Base-by-base conservation (phyloP, 2,329 filamentous ascomycete species). In the Fusarium longipes region DNA sequence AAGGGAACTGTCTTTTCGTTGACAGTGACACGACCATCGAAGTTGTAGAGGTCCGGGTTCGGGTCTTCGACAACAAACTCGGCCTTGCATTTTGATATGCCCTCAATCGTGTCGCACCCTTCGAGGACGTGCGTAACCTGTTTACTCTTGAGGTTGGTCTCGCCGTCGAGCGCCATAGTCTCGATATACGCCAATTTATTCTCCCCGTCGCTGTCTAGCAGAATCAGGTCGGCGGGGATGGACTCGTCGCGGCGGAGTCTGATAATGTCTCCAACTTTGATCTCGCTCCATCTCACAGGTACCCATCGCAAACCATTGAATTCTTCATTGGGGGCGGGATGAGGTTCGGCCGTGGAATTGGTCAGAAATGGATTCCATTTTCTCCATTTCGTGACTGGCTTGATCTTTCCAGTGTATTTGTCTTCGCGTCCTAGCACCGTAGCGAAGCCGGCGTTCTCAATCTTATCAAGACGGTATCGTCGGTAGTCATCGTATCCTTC, bases 401-500 rank as follows among this genome's bases (percentile, higher is more conserved):
- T 72, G 5, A 71, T 24, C 24, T 74, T 73, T 49, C 71, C 74
- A 1, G 75, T 74, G 22, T 76, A 75, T 25, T 73, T 75, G 33
- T 82, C 75, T 52, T 78, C 70, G 12, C 74, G 72, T n/a, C 78
- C 79, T 22, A 86, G 73, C 4, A 84, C 80, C 3, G 80, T 84
- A 1, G 81, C 81, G 11, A 80, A 77, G 47, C 82, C 80, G 5
- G 84, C 83, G 74, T 97, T 97, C 77, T 97, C 93, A 22, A 91
- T 86, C 72, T 90, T 93, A 74, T 97, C 93, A 44, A 96, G 82
- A 17, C 91, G 86, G 77, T 96, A 91, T 62, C 93, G 85, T 70
- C 91, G 87, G 72, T 91, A 89, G 77, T 97, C 93, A 75, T 97
- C 93, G 70, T 93, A 96, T 0, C 93, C 93, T 79, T 97, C 93